Evolutionary conservation across 768 basidiomycete species (phyloP).

Genomic region (Mycena epipterygia): DNA sequence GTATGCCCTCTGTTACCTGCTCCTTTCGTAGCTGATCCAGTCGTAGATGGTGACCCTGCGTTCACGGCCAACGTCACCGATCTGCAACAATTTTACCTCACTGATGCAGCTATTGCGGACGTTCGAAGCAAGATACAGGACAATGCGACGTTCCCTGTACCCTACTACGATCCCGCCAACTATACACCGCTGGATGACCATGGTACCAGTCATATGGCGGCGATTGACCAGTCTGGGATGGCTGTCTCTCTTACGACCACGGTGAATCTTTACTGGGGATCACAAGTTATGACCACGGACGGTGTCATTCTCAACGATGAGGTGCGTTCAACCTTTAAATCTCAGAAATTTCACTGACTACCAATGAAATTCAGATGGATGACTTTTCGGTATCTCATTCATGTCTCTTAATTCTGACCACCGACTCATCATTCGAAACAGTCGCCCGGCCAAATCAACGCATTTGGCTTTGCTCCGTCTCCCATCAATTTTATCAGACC

Average conservation of each 20-base stretch:
- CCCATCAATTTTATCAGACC: conserved; percentile 51
- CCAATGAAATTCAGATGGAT: too few relatives aligned
- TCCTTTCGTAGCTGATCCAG: not conserved
- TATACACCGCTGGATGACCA: conserved; percentile 46
- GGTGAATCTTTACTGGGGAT: conserved; percentile 44
- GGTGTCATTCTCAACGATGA: conserved; percentile 44
- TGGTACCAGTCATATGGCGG: conserved; percentile 54
- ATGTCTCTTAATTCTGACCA: too few relatives aligned
- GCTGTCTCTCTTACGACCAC: conserved; percentile 45
- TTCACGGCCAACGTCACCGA: conserved; percentile 53
- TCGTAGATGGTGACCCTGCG: conserved; percentile 49
- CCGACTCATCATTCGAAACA: not conserved
- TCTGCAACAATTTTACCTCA: conserved; percentile 47
- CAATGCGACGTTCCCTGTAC: conserved; percentile 42
- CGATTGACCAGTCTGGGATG: conserved; percentile 47
- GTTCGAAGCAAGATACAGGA: conserved; percentile 44
- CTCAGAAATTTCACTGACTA: too few relatives aligned
- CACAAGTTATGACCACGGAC: conserved; percentile 43
- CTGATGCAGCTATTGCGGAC: conserved; percentile 39
- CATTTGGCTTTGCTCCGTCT: conserved; percentile 53
- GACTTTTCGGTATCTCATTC: conserved; percentile 36
- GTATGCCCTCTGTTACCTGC: conserved; percentile 31
- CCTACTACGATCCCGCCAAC: conserved; percentile 49
- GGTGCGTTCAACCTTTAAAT: too few relatives aligned
- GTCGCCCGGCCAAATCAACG: conserved; percentile 41